Base-by-base conservation (phyloP, 1,139 yeast species). In the Blastobotrys apis region DNA sequence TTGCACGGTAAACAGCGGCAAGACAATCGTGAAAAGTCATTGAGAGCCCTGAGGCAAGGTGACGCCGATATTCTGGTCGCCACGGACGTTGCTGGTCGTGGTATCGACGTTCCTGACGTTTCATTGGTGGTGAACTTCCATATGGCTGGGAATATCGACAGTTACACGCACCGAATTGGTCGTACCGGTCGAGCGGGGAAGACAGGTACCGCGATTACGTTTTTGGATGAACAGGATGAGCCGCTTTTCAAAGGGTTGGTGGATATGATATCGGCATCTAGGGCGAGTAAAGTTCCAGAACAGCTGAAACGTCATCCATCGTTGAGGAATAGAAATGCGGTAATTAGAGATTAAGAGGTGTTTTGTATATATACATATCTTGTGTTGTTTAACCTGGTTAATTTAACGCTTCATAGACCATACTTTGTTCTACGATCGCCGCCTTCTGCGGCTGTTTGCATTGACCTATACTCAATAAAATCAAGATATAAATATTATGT, bases 81-180 rank as follows among this genome's bases (percentile, higher is more conserved):
- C 9, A 92, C 98, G 0, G 97, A 92, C 59, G 90, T 92, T 43
- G 97, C 97, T 1, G 95, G 97, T 4, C 79, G 98, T 69, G 98
- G 98, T 65, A 81, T 92, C 49, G 97, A 92, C 65, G 80, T 92
- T 15, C 84, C 92, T 0, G 77, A 85, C 55, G 95, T 92, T 8
- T 77, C 94, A 0, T 64, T 90, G 36, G 97, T 92, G 5, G 66
- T 90, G 13, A 92, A 92, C 63, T 88, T 75, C 59, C 95, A 90
- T 57, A 84, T 90, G 94, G 69, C 88, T 12, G 75, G 73, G 48
- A 72, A 73, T 36, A 77, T 87, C 41, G 96, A 88, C 50, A 90
- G 84, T 50, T 92, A 88, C 57, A 78, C 92, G 25, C 98, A 92
- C 64, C 74, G 97, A 59, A 84, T 92, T 44, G 98, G 98, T 42